Evolutionary conservation across 805 yeast genomes (phyloP).

Genomic region (Ogataea pignaliae): DNA sequence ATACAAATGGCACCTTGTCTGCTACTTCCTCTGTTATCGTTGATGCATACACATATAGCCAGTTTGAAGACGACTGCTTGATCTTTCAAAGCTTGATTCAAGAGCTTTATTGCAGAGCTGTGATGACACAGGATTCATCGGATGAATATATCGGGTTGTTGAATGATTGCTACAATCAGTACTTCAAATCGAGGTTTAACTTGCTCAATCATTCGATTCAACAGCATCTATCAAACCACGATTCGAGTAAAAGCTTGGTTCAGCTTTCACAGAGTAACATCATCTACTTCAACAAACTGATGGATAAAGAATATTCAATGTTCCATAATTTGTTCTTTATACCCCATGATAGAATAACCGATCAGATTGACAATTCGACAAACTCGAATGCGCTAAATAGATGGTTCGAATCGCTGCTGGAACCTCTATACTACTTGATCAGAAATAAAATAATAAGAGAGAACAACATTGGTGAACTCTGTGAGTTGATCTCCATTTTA

Average conservation of each 20-base stretch:
- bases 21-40: conserved; percentile 36
- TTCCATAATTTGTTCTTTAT: conserved; percentile 51
- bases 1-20: conserved; percentile 9
- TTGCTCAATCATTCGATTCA: conserved; percentile 40
- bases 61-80: conserved; percentile 41
- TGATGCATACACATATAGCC: conserved; percentile 63
- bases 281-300: conserved; percentile 53
- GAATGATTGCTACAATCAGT: conserved; percentile 59
- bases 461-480: conserved; percentile 57
- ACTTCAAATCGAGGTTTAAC: conserved; percentile 52
- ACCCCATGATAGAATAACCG: conserved; percentile 9
- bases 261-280: conserved; percentile 61
- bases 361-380: conserved; percentile 20
- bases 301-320: conserved; percentile 56
- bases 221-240: conserved; percentile 20
- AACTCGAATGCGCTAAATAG: conserved; percentile 38
- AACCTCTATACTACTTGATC: conserved; percentile 70
- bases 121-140: conserved; percentile 11
- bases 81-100: conserved; percentile 18
- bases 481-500: conserved; percentile 70
- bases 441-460: conserved; percentile 70
- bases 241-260: conserved; percentile 37
- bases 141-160: conserved; percentile 60
- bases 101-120: conserved; percentile 26
- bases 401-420: conserved; percentile 64